These are phyloP conservation scores for Canna indica DNA, from an alignment of 176 grass and related monocot species.

Conservation along the genomic window DNA sequence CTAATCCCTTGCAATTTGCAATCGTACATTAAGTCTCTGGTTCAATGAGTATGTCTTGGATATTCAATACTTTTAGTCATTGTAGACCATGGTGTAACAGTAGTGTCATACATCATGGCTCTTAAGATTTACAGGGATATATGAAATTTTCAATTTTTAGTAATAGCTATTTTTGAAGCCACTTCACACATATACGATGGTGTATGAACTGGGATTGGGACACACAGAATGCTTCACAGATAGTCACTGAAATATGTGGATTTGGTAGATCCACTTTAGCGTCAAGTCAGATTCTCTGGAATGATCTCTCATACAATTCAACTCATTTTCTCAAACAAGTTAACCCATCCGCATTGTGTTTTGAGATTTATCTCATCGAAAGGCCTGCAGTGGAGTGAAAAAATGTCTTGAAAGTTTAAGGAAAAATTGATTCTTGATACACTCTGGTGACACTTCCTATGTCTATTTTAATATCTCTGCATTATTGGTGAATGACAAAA, in stretches of 20 bases:
- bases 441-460: neutral
- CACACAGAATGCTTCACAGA: slow-evolving; percentile 36
- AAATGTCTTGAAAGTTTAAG: neutral
- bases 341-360: neutral
- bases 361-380: neutral
- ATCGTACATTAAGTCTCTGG: too few relatives aligned
- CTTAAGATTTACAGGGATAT: neutral
- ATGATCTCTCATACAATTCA: neutral
- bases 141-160: too few relatives aligned
- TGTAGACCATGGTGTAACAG: too few relatives aligned
- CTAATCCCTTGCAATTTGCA: too few relatives aligned
- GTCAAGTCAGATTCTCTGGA: neutral
- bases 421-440: neutral
- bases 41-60: too few relatives aligned
- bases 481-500: neutral
- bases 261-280: slow-evolving; percentile 5
- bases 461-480: neutral
- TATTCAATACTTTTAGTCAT: too few relatives aligned
- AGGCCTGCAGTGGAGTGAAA: neutral
- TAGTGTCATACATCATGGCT: too few relatives aligned
- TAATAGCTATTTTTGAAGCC: too few relatives aligned
- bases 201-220: slow-evolving; percentile 35
- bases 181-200: too few relatives aligned
- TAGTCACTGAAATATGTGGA: slow-evolving; percentile 36
- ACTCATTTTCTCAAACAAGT: neutral